Evolutionary conservation across 163 green algal species (phyloP), one percentile per base, ranked within the genome.

Genomic region (Botryococcus braunii): DNA sequence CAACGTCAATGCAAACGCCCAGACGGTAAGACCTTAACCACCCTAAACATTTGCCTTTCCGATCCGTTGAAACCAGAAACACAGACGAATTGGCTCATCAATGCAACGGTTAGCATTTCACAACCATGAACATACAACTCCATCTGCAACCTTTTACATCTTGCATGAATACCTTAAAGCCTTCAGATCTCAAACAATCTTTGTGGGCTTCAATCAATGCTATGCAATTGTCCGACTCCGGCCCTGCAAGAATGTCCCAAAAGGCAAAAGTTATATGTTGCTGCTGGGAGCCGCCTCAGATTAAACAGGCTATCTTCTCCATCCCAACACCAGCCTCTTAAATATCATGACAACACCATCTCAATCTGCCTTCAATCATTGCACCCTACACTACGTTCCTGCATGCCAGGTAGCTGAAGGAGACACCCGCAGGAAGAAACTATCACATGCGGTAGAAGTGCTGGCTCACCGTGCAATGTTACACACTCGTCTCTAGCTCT

Each of bases 121-220:
- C 11, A 34, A 9, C 38, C 36, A 35, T 37, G 60, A 31, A 25
- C 38, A 11, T 62, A 27, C 37, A 31, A 27, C 13, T 11, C 35
- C 2, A 35, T n/a, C 11, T 35, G 35, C 17, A 1, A 40, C 23
- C 2, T 27, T 62, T 27, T 23, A 27, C 35, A 62, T 23, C 35
- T 2, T 40, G 52, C 52, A 27, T 27, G 23, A 27, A 11, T 35
- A 83, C 75, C 52, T 87, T 78, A 71, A 87, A 87, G 31, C 81
- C 81, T 59, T 83, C 81, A 6, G 63, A 62, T 23, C 81, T 72
- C 49, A 87, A 64, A 69, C 81, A 87, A 13, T 57, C 25, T 69
- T 87, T 84, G 76, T 88, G 81, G 5, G 79, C 79, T 64, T 86
- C 81, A 23, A 88, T 88, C n/a, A 86, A 71, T 9, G 72, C 29